Evolutionary conservation across 2,329 filamentous ascomycete species (phyloP).

Genomic region (Madurella mycetomatis): DNA sequence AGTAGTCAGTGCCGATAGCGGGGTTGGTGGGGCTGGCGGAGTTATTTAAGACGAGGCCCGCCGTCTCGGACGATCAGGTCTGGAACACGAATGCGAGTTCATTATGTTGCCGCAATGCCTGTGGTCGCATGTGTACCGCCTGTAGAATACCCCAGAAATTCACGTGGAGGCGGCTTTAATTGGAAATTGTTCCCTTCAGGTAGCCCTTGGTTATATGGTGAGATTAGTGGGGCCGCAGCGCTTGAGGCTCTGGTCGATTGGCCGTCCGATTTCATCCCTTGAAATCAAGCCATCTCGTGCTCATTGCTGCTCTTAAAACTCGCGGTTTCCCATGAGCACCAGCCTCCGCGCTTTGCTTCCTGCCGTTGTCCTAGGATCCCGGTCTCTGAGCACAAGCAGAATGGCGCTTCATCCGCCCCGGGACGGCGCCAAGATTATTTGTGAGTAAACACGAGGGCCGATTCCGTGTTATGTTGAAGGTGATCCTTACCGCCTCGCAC

Average conservation of each 20-base stretch:
- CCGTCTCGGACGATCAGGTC: not conserved
- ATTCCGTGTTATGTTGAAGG: not conserved
- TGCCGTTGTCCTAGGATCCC: slow-evolving; percentile 1
- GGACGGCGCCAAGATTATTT: slow-evolving; percentile 44
- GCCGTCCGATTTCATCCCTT: too few species aligned
- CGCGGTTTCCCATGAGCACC: slow-evolving; percentile 4
- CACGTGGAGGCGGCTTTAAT: too few species aligned
- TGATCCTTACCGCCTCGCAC: slow-evolving; percentile 1
- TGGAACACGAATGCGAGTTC: not conserved
- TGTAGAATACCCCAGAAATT: too few species aligned
- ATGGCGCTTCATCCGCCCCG: slow-evolving; percentile 44
- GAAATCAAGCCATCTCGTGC: not conserved
- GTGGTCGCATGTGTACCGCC: too few species aligned
- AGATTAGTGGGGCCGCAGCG: too few species aligned
- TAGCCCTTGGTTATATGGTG: too few species aligned
- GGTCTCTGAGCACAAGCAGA: slow-evolving; percentile 6
- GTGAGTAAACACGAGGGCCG: slow-evolving; percentile 32
- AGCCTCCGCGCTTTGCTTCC: not conserved
- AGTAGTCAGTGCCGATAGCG: not conserved
- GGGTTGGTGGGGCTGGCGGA: not conserved
- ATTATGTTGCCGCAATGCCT: too few species aligned
- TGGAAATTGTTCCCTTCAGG: too few species aligned
- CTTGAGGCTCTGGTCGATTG: too few species aligned
- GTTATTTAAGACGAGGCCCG: not conserved
- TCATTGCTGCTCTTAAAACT: not conserved